Evolutionary conservation across 805 yeast genomes (phyloP), one percentile per base, ranked within the genome.

Genomic region (Wickerhamia fluorescens): DNA sequence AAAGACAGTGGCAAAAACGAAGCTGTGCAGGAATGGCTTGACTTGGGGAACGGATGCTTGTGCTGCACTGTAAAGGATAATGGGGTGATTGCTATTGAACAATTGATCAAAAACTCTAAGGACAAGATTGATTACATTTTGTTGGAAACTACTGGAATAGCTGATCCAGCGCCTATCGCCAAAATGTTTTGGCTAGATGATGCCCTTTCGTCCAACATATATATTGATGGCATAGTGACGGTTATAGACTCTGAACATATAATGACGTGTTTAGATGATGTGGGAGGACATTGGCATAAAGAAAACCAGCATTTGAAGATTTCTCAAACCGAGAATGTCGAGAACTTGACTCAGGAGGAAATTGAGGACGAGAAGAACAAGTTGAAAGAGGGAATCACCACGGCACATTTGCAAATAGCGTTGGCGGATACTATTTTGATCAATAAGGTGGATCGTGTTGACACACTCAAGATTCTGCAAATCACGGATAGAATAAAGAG

Each of bases 141-240:
- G 14, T 60, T 92, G 30, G 98, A 92, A 49, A 92, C 98, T 0
- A 86, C 95, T 0, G 98, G 98, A 0, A 69, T 92, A 10, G 98
- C 98, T 1, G 97, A 92, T 49, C 98, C 98, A 0, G 96, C 88
- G 0, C 97, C 97, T 0, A 86, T 92, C 16, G 96, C 96, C 4
- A 74, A 78, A 39, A 89, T 89, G 96, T 92, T 92, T 56, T 92
- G 98, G 98, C 67, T 88, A 17, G 98, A 92, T 51, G 89, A 84
- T 14, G 96, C 88, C 0, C 62, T 92, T 34, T 69, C 78, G 10
- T 78, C 95, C 4, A 78, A 77, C 41, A 86, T 92, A 2, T 83
- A 84, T 50, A 78, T 92, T 18, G 97, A 89, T 53, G 95, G 95
- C 0, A 85, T 89, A 4, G 71, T 92, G 9, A 82, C 96, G 0